Evolutionary conservation across 192 early-diverging fungal species (phyloP).

Genomic region (Paraglomus brasilianum): DNA sequence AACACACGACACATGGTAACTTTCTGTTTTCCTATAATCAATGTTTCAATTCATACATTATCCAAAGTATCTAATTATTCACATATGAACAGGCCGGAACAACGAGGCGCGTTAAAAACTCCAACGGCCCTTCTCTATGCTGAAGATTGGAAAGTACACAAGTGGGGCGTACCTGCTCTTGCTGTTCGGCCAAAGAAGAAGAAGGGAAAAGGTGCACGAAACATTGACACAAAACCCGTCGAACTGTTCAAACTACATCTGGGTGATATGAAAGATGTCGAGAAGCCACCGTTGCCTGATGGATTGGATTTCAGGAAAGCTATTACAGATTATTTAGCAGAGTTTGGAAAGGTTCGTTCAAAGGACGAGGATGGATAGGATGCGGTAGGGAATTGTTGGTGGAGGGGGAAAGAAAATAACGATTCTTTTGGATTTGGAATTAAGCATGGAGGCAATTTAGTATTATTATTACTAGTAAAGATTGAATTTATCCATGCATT

Average conservation of each 20-base stretch:
- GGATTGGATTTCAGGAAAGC: slow-evolving; percentile 49
- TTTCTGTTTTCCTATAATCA: too few relatives aligned
- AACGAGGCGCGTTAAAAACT: slow-evolving; percentile 26
- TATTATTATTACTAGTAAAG: too few relatives aligned
- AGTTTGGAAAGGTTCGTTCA: slow-evolving; percentile 20
- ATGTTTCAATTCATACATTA: too few relatives aligned
- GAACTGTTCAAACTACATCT: slow-evolving; percentile 24
- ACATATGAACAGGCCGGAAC: not conserved
- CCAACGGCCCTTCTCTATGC: slow-evolving; percentile 11
- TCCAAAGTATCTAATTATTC: too few relatives aligned
- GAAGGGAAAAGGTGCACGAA: not conserved
- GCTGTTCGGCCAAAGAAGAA: not conserved
- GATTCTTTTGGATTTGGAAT: too few relatives aligned
- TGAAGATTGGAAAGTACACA: not conserved
- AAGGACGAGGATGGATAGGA: too few relatives aligned
- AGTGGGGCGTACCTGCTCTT: slow-evolving; percentile 5
- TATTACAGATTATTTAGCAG: slow-evolving; percentile 55
- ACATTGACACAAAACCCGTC: not conserved
- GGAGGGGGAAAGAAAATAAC: too few relatives aligned
- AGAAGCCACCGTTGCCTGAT: slow-evolving; percentile 43
- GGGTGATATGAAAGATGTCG: slow-evolving; percentile 35
- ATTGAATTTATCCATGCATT: too few relatives aligned
- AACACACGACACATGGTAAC: too few relatives aligned
- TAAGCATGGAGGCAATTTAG: too few relatives aligned
- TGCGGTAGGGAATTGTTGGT: too few relatives aligned